These are phyloP conservation scores for Fusarium piperis DNA, from an alignment of 2,329 filamentous ascomycete genomes.

Conservation along the genomic window DNA sequence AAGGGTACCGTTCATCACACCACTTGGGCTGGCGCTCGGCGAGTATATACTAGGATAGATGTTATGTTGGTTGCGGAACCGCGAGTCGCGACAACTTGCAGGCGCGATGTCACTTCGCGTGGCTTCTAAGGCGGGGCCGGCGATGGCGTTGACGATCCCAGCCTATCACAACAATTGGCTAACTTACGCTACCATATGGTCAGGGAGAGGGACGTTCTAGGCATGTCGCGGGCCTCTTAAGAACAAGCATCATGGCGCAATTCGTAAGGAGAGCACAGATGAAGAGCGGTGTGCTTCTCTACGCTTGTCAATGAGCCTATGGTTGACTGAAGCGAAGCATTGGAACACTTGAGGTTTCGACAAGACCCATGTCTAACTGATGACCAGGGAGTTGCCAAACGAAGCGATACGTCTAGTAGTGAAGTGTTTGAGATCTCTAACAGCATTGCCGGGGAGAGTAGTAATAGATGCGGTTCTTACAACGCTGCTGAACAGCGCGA, in stretches of 20 bases:
- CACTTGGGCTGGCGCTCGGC: not conserved
- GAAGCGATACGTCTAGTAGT: not conserved
- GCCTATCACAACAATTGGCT: not conserved
- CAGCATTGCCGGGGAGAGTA: not conserved
- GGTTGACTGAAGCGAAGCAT: not conserved
- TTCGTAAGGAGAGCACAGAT: not conserved
- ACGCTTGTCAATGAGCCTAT: not conserved
- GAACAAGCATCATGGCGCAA: not conserved
- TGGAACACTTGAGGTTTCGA: not conserved
- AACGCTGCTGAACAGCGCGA: not conserved
- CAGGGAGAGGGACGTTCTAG: not conserved
- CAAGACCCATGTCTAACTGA: not conserved
- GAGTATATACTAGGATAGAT: not conserved
- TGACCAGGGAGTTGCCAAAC: not conserved
- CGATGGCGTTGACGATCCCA: not conserved
- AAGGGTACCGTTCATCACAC: constrained; percentile 21
- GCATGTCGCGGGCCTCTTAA: not conserved
- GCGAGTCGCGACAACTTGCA: not conserved
- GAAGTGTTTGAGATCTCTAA: not conserved
- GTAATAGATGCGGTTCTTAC: not conserved
- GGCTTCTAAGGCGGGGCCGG: not conserved
- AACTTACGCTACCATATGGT: not conserved
- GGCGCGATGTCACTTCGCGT: not conserved
- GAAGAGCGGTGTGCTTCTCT: not conserved
- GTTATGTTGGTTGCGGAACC: not conserved